Evolutionary conservation across 805 yeast genomes (phyloP).

Genomic region (Ogataea haglerorum): DNA sequence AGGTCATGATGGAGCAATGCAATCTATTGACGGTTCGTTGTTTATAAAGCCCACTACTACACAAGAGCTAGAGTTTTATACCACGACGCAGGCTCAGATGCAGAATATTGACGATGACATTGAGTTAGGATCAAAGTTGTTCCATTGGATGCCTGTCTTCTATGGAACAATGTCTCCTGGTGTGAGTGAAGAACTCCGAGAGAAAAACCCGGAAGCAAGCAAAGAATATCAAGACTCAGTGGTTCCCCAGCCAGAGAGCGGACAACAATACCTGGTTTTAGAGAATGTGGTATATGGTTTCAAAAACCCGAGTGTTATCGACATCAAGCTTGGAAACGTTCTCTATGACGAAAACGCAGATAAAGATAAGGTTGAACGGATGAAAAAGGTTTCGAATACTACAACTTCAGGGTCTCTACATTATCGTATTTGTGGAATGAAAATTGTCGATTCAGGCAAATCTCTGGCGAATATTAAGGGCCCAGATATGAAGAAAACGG

Average conservation of each 20-base stretch:
- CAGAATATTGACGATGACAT: conserved; percentile 18
- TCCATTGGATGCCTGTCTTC: conserved; percentile 61
- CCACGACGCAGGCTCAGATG: conserved; percentile 25
- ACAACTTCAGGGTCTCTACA: conserved; percentile 82
- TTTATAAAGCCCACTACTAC: conserved; percentile 66
- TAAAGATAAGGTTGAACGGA: conserved; percentile 57
- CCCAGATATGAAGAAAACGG: conserved; percentile 1
- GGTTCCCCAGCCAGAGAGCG: not conserved
- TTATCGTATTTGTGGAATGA: conserved; percentile 88
- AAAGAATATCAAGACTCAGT: not conserved
- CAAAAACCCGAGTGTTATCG: conserved; percentile 67
- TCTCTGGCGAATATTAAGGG: conserved; percentile 20
- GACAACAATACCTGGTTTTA: conserved; percentile 54
- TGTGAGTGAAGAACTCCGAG: conserved; percentile 29
- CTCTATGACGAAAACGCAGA: conserved; percentile 63
- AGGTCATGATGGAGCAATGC: conserved; percentile 82
- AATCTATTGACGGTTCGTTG: conserved; percentile 58
- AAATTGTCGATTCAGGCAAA: conserved; percentile 31
- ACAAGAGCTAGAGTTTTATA: conserved; percentile 77
- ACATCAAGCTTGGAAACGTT: conserved; percentile 74
- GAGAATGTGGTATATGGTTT: conserved; percentile 67
- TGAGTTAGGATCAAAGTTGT: conserved; percentile 34
- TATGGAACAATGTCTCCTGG: conserved; percentile 59
- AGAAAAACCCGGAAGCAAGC: conserved; percentile 14
- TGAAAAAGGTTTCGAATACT: conserved; percentile 55